phyloP scores from a whole-genome alignment of 768 basidiomycete genomes.

The Jaapia argillacea region DNA sequence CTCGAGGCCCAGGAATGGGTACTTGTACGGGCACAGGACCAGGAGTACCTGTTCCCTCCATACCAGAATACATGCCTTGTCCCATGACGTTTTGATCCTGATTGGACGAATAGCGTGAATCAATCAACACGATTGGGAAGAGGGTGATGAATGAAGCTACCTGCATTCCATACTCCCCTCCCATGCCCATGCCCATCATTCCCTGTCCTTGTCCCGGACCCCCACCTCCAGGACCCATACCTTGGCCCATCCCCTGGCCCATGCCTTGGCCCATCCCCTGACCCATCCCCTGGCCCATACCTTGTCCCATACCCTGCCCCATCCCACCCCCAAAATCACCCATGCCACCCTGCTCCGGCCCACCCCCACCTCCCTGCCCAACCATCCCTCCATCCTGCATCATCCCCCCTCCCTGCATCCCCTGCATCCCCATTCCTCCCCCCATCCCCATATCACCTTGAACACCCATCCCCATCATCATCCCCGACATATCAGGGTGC shows the following conservation, averaged over 20 bases:
- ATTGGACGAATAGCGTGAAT: too few relatives aligned
- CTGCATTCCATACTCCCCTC: constrained; percentile 66
- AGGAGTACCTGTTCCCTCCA: constrained; percentile 44
- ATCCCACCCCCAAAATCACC: background rate
- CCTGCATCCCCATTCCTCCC: constrained; percentile 3
- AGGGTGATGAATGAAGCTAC: constrained; percentile 26
- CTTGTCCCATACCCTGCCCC: background rate
- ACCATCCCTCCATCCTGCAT: background rate
- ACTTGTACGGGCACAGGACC: constrained; percentile 29
- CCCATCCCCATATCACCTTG: background rate
- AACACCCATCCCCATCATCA: constrained; percentile 65
- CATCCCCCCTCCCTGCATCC: constrained; percentile 4
- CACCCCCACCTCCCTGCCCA: background rate
- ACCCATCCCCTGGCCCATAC: background rate
- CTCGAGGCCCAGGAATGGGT: background rate
- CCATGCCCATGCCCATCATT: constrained; percentile 45
- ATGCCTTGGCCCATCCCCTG: background rate
- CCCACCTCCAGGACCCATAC: constrained; percentile 61
- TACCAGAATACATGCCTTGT: constrained; percentile 59
- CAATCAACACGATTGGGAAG: background rate
- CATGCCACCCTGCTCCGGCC: background rate
- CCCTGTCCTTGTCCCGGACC: constrained; percentile 18
- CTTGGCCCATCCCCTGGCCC: constrained; percentile 38
- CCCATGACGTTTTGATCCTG: constrained; percentile 31
- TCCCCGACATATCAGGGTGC: constrained; percentile 25